Conservation (phyloP, 805 yeast genomes). For the Cephaloascus fragrans region DNA sequence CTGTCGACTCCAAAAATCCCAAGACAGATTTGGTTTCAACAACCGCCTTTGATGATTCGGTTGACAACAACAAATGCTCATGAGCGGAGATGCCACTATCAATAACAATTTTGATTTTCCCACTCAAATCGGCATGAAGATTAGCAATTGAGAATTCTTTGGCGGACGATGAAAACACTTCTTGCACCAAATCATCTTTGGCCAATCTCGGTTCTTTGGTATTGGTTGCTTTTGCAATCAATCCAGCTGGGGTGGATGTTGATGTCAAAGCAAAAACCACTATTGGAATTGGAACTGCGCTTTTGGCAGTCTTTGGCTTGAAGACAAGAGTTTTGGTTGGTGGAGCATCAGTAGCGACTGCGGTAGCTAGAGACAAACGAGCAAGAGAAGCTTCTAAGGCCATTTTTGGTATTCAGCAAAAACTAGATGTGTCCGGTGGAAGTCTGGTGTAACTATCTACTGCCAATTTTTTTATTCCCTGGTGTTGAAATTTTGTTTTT, state of each 20-base stretch:
- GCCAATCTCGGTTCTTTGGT: slow-evolving; percentile 87
- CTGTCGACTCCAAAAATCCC: slow-evolving; percentile 37
- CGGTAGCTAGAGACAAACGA: slow-evolving; percentile 51
- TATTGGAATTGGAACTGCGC: slow-evolving; percentile 70
- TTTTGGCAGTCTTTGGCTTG: slow-evolving; percentile 85
- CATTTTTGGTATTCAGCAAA: too few relatives aligned
- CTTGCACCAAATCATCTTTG: slow-evolving; percentile 64
- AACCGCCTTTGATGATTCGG: slow-evolving; percentile 41
- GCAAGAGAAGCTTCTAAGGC: slow-evolving; percentile 63
- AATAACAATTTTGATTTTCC: slow-evolving; percentile 49
- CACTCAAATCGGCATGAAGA: slow-evolving; percentile 34
- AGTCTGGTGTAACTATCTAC: too few relatives aligned
- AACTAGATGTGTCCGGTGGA: too few relatives aligned
- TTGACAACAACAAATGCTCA: slow-evolving; percentile 27
- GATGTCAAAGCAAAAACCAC: slow-evolving; percentile 66
- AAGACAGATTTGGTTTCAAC: slow-evolving; percentile 36
- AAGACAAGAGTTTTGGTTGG: slow-evolving; percentile 72
- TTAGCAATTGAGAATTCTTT: slow-evolving; percentile 55
- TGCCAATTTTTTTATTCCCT: too few relatives aligned
- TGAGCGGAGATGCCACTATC: slow-evolving; percentile 39
- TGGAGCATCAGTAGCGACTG: slow-evolving; percentile 37
- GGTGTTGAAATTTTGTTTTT: too few relatives aligned
- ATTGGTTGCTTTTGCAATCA: slow-evolving; percentile 55
- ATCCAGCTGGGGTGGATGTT: slow-evolving; percentile 59
- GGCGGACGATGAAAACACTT: slow-evolving; percentile 47